Evolutionary conservation across 2,329 filamentous ascomycete genomes (phyloP), one percentile per base, ranked within the genome.

Genomic region (Gyromitra esculenta): DNA sequence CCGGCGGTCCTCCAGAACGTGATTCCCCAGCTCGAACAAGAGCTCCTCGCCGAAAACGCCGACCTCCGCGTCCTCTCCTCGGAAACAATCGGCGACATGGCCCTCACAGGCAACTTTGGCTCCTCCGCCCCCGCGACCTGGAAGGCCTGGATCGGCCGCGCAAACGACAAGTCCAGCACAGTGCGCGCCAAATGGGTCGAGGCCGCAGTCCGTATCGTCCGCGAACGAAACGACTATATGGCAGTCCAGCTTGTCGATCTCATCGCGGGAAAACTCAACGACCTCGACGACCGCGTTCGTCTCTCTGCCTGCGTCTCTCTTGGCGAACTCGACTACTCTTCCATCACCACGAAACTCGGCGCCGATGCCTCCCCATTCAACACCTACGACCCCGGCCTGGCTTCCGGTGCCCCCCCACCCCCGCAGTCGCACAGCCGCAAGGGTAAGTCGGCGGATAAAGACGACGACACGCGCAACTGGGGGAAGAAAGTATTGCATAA

Each of bases 61-160:
- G 90, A 96, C 80, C 86, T 99, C 71, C 92, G 96, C 68, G 88
- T 93, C 75, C 87, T 99, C 73, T 95, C 95, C 1, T 97, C 95
- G 0, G 93, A 98, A 83, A 97, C 96, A 0, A 89, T 99, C 50
- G 96, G 96, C 68, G 95, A 98, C 82, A 94, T 99, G 87, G 79
- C 80, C 5, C 75, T 80, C 9, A 76, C 77, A 4, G 79, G 80
- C 1, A 80, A 76, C 45, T 79, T 81, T 37, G 68, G 71, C 15
- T 72, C 69, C 52, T 78, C 78, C 11, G 79, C 77, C n/a, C 80
- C 80, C 1, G 79, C 77, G 41, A 81, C 80, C 11, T 81, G 80
- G 80, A 81, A 80, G 41, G 78, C 75, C 8, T 81, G 80, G 80
- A 85, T 97, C 18, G 91, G 91, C 73, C 89, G 96, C 79, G 91